Evolutionary conservation across 148 eudicot species (phyloP), one percentile per base, ranked within the genome.

Genomic region (Rhododendron williamsianum): DNA sequence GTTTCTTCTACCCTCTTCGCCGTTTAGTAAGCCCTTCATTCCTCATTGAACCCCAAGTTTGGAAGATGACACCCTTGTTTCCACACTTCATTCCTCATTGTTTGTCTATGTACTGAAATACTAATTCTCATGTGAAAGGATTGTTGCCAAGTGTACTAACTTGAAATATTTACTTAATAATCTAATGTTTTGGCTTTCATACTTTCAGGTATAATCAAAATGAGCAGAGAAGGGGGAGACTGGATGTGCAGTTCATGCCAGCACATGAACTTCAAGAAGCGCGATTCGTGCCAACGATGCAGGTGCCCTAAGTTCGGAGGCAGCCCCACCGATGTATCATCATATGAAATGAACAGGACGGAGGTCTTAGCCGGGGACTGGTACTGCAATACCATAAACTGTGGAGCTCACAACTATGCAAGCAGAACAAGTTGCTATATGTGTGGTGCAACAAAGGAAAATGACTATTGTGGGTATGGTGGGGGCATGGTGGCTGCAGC

Each of bases 181-280:
- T 46, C 78, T 46, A 35, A 15, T 16, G 30, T 9, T 67, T 23
- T 80, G n/a, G 10, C 23, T 33, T 46, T n/a, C 35, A 12, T 82
- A 0, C 15, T 63, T 35, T 48, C 27, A 76, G 2, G 77, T 27
- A 76, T 13, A 54, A 51, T 65, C 43, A 87, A 85, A 87, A 95
- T 91, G 95, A 94, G 92, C 89, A 90, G 94, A 82, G 87, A 80
- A 56, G 97, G 81, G 41, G 97, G 98, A 86, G 98, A 95, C 77
- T 95, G 98, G 97, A 93, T 95, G 92, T 95, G 97, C 83, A 89
- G 89, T 84, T 89, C 93, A 67, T 95, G 97, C 93, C 95, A 94
- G 18, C 92, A 94, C 85, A 78, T 93, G 81, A 95, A 95, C 85
- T 94, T 95, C 94, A 94, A 92, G 90, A 95, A 90, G 87, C 87